Base-by-base conservation (phyloP, 2,329 filamentous ascomycete species). In the Ophiostoma perfectum region DNA sequence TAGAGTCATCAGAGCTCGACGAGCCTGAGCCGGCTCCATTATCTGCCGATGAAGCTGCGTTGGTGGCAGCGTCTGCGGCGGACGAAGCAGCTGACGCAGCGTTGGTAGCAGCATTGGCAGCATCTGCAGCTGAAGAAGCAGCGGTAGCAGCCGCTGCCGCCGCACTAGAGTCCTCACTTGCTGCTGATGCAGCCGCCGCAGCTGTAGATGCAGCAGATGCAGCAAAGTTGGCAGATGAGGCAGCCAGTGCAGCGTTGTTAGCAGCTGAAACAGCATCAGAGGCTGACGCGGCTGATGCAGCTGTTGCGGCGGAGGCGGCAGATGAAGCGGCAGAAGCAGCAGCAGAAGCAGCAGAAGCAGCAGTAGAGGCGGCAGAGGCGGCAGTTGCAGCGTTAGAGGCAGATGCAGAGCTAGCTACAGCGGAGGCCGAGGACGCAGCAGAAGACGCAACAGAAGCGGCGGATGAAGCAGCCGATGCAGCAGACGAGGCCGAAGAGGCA, bases 301-400 rank as follows among this genome's bases (percentile, higher is more conserved):
- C 63, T 16, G 63, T 42, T 68, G 69, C 41, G 69, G 42, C 71
- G 68, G 69, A 44, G 7, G 63, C 63, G 11, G 58, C 58, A n/a
- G 60, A 42, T 11, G 63, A 64, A 7, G 63, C 63, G 2, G 41
- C 41, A 18, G 63, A 45, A 14, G 63, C 63, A 64, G 62, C 62
- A 12, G 39, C 16, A 7, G 62, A 64, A 3, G 62, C 62, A 44
- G 41, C 63, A 5, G 63, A 64, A 11, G 63, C 42, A 16, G 42
- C 63, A 14, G 41, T 47, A 4, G 63, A 45, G 4, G 63, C 63
- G 16, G n/a, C 42, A 2, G n/a, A 11, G 14, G 63, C 63, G 14
- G 42, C 42, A 12, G 63, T 47, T 6, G 63, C 63, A 14, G 63
- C 63, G 4, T 64, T 45, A 7, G 63, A 8, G 9, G 63, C 63